Base-by-base conservation (phyloP, 495 filamentous ascomycete genomes). In the Chlorociboria aeruginascens region DNA sequence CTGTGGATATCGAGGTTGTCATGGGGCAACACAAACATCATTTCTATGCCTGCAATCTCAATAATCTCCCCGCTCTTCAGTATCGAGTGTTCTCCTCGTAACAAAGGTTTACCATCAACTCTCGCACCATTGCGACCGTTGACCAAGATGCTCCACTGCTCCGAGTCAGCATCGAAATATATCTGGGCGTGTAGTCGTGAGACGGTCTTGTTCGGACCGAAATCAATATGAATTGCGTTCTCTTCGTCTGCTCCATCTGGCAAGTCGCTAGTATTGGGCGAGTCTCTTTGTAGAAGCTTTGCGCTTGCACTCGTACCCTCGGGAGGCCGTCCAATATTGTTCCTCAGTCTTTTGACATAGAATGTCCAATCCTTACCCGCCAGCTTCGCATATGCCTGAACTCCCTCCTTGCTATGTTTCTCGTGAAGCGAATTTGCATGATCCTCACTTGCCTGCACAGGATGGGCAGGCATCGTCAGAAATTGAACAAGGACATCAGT, bases 21-120 rank as follows among this genome's bases (percentile, higher is more conserved):
- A 50, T 65, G 65, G n/a, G 92, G 87, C 20, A 89, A 74, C 13
- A 95, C 83, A 66, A 97, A 98, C 77, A 97, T 88, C 92, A 98
- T 98, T 67, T 97, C 88, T 6, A 86, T 80, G 39, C 87, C 87
- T 49, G 81, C 83, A 62, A 96, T 82, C 56, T 93, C 86, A 46
- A 98, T 81, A 42, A 97, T 83, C 59, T 86, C 78, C 31, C 92
- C 92, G 60, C 86, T 90, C 14, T 76, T 73, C 32, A 98, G 72
- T 14, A 76, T 64, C 25, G 74, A 73, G 25, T 76, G 72, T 34
- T 79, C 68, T 30, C 79, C 81, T 43, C 76, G 72, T 57, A 81
- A 83, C 34, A 92, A 69, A 13, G 71, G 63, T 11, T 61, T 50
- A 48, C 86, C 83, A 60, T 98, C 83, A 10, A 96, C 67, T 53